Conservation (phyloP, 805 yeast genomes). For the Saturnispora diversa region DNA sequence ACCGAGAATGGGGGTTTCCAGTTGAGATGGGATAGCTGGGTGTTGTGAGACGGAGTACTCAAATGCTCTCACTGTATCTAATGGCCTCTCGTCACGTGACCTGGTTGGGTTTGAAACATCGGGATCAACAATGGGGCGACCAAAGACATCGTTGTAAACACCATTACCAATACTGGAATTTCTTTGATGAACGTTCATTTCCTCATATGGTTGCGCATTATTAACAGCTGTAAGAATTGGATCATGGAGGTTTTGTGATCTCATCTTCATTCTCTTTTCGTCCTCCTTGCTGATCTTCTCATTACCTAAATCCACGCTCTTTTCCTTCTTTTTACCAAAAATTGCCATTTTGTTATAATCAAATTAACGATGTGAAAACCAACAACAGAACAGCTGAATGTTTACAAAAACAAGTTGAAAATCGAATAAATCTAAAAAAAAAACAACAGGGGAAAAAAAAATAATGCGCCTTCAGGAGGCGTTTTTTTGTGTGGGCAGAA, state of each 20-base stretch:
- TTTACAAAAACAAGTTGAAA: background rate
- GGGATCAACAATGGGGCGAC: slow-evolving; percentile 65
- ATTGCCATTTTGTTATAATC: slow-evolving; percentile 33
- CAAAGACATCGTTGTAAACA: slow-evolving; percentile 71
- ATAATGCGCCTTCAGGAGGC: no score
- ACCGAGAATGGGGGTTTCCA: slow-evolving; percentile 73
- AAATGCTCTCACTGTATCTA: slow-evolving; percentile 90
- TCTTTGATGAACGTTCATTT: slow-evolving; percentile 34
- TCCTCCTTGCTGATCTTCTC: slow-evolving; percentile 42
- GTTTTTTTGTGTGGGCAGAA: no score
- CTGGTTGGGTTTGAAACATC: slow-evolving; percentile 93
- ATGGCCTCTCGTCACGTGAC: slow-evolving; percentile 88
- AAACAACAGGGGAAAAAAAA: no score
- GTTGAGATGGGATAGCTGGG: slow-evolving; percentile 62
- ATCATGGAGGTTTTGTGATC: slow-evolving; percentile 69
- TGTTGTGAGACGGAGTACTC: slow-evolving; percentile 95
- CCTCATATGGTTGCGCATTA: slow-evolving; percentile 93
- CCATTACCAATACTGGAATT: slow-evolving; percentile 33
- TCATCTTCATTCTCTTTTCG: slow-evolving; percentile 47
- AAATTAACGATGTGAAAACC: background rate
- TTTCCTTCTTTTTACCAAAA: slow-evolving; percentile 33
- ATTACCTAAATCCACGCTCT: slow-evolving; percentile 16
- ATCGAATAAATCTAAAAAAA: background rate
- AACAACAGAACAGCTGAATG: background rate
- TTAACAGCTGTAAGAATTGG: slow-evolving; percentile 91